Base-by-base conservation (phyloP, 495 filamentous ascomycete genomes). In the Lindgomyces ingoldianus region DNA sequence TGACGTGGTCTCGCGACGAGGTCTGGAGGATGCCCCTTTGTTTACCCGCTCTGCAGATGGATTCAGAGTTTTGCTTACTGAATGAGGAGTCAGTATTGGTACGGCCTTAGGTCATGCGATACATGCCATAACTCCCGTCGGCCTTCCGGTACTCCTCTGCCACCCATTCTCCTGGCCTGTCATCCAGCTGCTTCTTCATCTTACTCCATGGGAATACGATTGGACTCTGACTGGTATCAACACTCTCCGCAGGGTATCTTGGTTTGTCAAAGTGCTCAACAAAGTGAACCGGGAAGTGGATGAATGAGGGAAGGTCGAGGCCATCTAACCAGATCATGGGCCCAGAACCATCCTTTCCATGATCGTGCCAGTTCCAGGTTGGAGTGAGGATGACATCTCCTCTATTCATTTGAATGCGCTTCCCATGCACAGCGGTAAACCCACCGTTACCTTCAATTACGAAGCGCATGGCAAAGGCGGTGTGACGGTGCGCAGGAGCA, bases 281-380 rank as follows among this genome's bases (percentile, higher is more conserved):
- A 68, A 83, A 81, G 59, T 81, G 75, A 19, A 81, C 76, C 0
- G 80, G 80, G 42, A 81, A 79, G 51, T 77, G 74, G 4, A 70
- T 65, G 53, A 78, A 81, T 33, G 62, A 71, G 1, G 80, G 80
- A 33, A 81, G 57, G 68, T 82, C 78, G 10, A 83, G 65, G 0
- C 76, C 79, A 69, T 81, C 79, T 18, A 83, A 70, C 79, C 81
- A 83, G 30, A 82, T 77, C 81, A 83, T 82, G 0, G 79, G 79
- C 0, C 78, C 79, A 1, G 72, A 74, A 2, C 78, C 77, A 36
- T 81, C 78, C 18, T 80, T 81, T 0, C 80, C 79, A 58, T 82
- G 81, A 54, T 82, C 81, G 50, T 82, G 79, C 63, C 73, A 81
- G 54, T 79, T 78, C 79, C 80, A 82, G 0, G 72, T 80, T 2